Base-by-base conservation (phyloP, 139 green algal genomes). In the Chlorella ohadii region DNA sequence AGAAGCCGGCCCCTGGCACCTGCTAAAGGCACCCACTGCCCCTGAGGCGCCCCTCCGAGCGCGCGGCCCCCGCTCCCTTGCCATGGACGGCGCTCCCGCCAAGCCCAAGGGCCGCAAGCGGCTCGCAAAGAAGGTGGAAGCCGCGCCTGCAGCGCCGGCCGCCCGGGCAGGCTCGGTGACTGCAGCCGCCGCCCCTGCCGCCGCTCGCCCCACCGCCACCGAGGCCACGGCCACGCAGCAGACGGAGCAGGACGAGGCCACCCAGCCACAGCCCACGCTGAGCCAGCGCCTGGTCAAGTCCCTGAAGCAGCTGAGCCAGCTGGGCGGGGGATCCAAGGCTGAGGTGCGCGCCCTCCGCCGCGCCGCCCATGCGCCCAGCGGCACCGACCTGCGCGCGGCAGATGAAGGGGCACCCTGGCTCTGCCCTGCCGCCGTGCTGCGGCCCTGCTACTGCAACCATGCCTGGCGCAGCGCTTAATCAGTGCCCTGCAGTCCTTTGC, bases 291-390 rank as follows among this genome's bases (percentile, higher is more conserved):
- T 85, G 3, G 56, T 57, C 0, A 20, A n/a, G 34, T 79, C 80
- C 19, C 36, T 85, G 27, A 61, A 72, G 38, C 70, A 79, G 56
- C 66, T 84, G 34, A 78, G 79, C 79, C 67, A 84, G 66, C 51
- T 85, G 80, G 68, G 80, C 7, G 39, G 33, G 2, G 33, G 15
- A 7, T 68, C 67, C 4, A 78, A 84, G 34, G 22, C 41, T 31
- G 79, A 78, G 67, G 79, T 84, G 25, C 25, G 79, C 19, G 9
- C 33, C 1, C 4, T 4, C 19, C 4, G 20, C 20, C 19, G 20
- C 34, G n/a, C n/a, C n/a, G n/a, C n/a, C n/a, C n/a, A n/a, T n/a
- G n/a, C n/a, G n/a, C n/a, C n/a, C n/a, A n/a, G n/a, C n/a, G n/a
- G n/a, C n/a, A n/a, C n/a, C n/a, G n/a, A n/a, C n/a, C n/a, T n/a